A percentile compares a stretch with the other conserved stretches of the same genome.
phyloP scores from a whole-genome alignment of 2,329 filamentous ascomycete genomes.

The Fusarium buxicola region DNA sequence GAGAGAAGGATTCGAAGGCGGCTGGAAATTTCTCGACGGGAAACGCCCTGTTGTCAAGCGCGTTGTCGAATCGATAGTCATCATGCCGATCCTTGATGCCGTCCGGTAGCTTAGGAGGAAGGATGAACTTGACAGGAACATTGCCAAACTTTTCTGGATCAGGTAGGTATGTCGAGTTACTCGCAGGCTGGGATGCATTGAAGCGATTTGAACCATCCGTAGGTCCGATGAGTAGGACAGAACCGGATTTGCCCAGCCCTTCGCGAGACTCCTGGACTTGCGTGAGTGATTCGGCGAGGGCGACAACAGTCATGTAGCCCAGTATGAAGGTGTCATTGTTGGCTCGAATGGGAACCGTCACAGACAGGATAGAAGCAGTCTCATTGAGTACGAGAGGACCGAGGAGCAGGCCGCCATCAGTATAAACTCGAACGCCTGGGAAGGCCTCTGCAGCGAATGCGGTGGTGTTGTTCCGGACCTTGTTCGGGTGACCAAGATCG shows the following conservation, averaged over 20 bases:
- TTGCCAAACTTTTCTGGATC: constrained; percentile 54
- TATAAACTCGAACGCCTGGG: constrained; percentile 61
- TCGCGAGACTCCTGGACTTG: constrained; percentile 72
- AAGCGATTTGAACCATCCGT: constrained; percentile 74
- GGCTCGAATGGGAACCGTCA: constrained; percentile 83
- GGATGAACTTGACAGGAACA: constrained; percentile 67
- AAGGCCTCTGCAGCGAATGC: constrained; percentile 62
- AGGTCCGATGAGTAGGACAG: constrained; percentile 78
- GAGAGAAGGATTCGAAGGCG: constrained; percentile 69
- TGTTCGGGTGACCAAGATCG: constrained; percentile 56
- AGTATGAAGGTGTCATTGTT: constrained; percentile 71
- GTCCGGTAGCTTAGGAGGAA: constrained; percentile 62
- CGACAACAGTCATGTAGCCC: constrained; percentile 86
- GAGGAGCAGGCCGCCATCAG: constrained; percentile 72
- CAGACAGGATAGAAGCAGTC: constrained; percentile 79
- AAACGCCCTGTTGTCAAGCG: constrained; percentile 64
- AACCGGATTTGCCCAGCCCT: constrained; percentile 76
- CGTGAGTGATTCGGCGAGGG: constrained; percentile 74
- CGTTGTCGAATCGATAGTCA: constrained; percentile 48
- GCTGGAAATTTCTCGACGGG: constrained; percentile 71
- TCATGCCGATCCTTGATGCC: constrained; percentile 62
- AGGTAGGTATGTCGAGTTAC: constrained; percentile 59
- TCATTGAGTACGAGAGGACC: constrained; percentile 81
- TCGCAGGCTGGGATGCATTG: constrained; percentile 56
- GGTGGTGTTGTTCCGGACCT: constrained; percentile 54